Evolutionary conservation across 306 rosid genomes (phyloP).

Genomic region (Rubus idaeus): DNA sequence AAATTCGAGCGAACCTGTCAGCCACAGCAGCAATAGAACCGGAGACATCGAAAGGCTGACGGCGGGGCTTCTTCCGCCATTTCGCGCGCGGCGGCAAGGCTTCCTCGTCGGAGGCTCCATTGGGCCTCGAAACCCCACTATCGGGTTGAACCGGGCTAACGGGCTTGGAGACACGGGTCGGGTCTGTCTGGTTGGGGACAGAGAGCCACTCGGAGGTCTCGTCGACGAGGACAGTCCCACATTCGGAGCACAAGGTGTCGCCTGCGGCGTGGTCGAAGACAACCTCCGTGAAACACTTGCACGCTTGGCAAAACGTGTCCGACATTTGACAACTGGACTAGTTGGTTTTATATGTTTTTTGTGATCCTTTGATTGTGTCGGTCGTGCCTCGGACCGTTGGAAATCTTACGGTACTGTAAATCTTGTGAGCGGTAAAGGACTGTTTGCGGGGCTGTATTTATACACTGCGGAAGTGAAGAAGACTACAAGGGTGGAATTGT

Average conservation of each 20-base stretch:
- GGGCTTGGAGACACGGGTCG: conserved; percentile 46
- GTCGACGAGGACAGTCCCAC: conserved; percentile 64
- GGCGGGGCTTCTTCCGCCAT: conserved; percentile 65
- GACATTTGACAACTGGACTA: conserved; percentile 34
- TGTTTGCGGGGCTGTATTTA: neutral
- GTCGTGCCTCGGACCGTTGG: neutral
- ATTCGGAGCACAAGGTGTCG: conserved; percentile 67
- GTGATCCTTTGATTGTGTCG: neutral
- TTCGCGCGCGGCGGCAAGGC: conserved; percentile 57
- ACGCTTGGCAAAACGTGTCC: conserved; percentile 68
- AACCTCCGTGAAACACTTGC: conserved; percentile 72
- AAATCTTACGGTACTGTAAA: neutral
- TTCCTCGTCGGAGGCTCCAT: conserved; percentile 46
- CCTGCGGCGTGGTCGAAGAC: conserved; percentile 74
- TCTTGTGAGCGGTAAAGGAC: neutral
- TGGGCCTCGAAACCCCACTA: conserved; percentile 61
- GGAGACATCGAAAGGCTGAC: conserved; percentile 30
- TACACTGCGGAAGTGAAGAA: neutral
- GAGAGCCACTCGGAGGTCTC: conserved; percentile 66
- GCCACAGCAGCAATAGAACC: conserved; percentile 70
- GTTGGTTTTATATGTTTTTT: neutral
- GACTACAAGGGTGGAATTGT: neutral
- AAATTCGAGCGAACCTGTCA: conserved; percentile 44
- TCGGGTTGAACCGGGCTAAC: conserved; percentile 55
- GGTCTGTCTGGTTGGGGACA: conserved; percentile 26